Evolutionary conservation across 768 basidiomycete genomes (phyloP).

Genomic region (Termitomyces titanicus): DNA sequence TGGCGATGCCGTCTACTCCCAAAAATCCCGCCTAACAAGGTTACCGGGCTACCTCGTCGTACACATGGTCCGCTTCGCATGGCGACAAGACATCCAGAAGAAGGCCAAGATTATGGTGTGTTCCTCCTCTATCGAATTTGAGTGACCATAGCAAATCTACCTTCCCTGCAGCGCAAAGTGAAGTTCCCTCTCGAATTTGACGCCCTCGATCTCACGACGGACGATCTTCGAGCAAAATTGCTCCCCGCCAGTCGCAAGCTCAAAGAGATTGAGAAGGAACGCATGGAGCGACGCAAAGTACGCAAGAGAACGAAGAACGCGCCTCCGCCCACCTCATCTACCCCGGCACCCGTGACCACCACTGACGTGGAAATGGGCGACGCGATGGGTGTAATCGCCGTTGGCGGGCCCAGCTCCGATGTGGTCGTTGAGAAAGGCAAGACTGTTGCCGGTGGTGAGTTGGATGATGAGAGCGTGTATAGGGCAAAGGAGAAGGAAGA

Average conservation of each 20-base stretch:
- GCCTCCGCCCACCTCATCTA: conserved; percentile 22
- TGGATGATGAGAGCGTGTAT: conserved; percentile 65
- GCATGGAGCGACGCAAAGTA: conserved; percentile 78
- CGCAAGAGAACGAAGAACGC: conserved; percentile 65
- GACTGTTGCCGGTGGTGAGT: conserved; percentile 35
- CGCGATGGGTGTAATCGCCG: conserved; percentile 16
- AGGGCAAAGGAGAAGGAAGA: conserved; percentile 62
- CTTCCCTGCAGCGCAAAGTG: conserved; percentile 65
- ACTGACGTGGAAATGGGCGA: conserved; percentile 50
- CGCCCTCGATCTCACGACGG: conserved; percentile 74
- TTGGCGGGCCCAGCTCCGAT: conserved; percentile 17
- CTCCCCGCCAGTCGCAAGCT: conserved; percentile 67
- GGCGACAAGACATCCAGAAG: conserved; percentile 85
- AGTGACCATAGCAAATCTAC: no score
- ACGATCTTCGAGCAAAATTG: conserved; percentile 72
- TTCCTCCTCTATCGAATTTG: not conserved
- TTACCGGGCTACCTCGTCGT: conserved; percentile 84
- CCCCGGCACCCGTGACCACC: conserved; percentile 20
- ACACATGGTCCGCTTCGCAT: conserved; percentile 96
- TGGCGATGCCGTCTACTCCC: conserved; percentile 77
- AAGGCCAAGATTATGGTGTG: conserved; percentile 96
- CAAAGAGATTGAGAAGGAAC: conserved; percentile 80
- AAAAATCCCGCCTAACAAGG: conserved; percentile 76
- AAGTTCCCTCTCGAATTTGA: conserved; percentile 92
- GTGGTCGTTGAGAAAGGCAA: conserved; percentile 23